Evolutionary conservation across 1,139 yeast genomes (phyloP), one percentile per base, ranked within the genome.

Genomic region (Wickerhamomyces sp.): DNA sequence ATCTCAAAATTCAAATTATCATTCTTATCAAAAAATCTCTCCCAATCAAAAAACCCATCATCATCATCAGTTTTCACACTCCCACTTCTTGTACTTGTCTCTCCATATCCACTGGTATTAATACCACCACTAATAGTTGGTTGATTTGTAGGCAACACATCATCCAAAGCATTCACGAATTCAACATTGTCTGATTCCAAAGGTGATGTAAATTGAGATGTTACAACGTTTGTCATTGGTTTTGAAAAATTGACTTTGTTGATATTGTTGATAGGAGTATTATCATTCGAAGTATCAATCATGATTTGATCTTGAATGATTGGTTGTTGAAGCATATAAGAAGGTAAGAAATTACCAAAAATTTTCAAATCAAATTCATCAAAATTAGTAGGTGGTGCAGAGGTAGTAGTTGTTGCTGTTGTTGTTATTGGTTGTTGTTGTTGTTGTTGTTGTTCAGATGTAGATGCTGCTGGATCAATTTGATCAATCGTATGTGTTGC

Each of bases 281-380:
- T 18, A 18, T 18, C 23, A 5, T 18, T 18, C 5, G 23, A 18
- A 18, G 23, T 18, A 18, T 18, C 23, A 18, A 18, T 18, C 23
- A 18, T 18, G 23, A 18, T 18, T 18, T 18, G 23, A 5, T 18
- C 23, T 18, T 18, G 23, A 18, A 18, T 18, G 23, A 18, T 18
- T 13, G 42, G 66, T 42, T 60, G 64, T 46, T 72, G 73, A 45
- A 78, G 63, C 91, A 85, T 84, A 57, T 84, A 84, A 0, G 93
- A 90, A 5, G 95, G 95, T 43, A 87, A 63, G 52, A 84, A 83
- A 42, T 84, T 71, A 1, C 95, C 95, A 67, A 88, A 87, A 18
- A 88, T 74, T 59, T 86, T 91, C 45, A 88, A 78, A 63, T 88
- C 96, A 43, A 88, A 69, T 54, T 82, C 84, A 63, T 87, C 95